A percentile compares a stretch with the other conserved stretches of the same genome.
Evolutionary conservation across 2,329 filamentous ascomycete genomes (phyloP).

Genomic region (Fusarium sp.): DNA sequence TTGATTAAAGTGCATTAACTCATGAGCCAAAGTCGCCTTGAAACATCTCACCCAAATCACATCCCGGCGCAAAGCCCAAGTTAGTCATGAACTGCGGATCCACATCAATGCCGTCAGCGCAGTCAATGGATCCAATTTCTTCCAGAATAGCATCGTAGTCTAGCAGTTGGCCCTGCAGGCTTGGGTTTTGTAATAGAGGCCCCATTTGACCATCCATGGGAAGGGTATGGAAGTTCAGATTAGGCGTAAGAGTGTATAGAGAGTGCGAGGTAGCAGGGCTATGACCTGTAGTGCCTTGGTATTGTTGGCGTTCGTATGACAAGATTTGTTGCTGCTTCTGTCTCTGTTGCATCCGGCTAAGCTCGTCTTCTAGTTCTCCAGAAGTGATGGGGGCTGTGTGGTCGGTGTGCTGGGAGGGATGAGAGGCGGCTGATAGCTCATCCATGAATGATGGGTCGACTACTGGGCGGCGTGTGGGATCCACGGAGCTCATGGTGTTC

Average conservation of each 20-base stretch:
- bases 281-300: slow-evolving; percentile 30
- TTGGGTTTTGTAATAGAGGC: slow-evolving; percentile 35
- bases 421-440: slow-evolving; percentile 46
- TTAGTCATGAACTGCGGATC: slow-evolving; percentile 75
- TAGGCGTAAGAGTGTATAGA: slow-evolving; percentile 41
- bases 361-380: slow-evolving; percentile 39
- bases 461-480: slow-evolving; percentile 27
- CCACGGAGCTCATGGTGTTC: slow-evolving; percentile 32
- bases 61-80: slow-evolving; percentile 71
- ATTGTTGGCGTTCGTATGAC: slow-evolving; percentile 39
- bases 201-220: slow-evolving; percentile 36
- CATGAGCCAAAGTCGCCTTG: slow-evolving; percentile 53
- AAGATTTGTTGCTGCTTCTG: slow-evolving; percentile 37
- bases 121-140: slow-evolving; percentile 63
- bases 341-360: slow-evolving; percentile 39
- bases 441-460: slow-evolving; percentile 40
- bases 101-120: slow-evolving; percentile 60
- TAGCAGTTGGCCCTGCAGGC: slow-evolving; percentile 45
- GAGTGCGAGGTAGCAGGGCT: slow-evolving; percentile 40
- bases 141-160: slow-evolving; percentile 65
- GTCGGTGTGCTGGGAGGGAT: slow-evolving; percentile 40
- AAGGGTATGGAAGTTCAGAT: slow-evolving; percentile 42
- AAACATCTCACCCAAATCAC: slow-evolving; percentile 66
- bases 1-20: slow-evolving; percentile 36
- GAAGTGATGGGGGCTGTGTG: slow-evolving; percentile 39